phyloP scores from a whole-genome alignment of 768 basidiomycete genomes.

The Naganishia antarctica region DNA sequence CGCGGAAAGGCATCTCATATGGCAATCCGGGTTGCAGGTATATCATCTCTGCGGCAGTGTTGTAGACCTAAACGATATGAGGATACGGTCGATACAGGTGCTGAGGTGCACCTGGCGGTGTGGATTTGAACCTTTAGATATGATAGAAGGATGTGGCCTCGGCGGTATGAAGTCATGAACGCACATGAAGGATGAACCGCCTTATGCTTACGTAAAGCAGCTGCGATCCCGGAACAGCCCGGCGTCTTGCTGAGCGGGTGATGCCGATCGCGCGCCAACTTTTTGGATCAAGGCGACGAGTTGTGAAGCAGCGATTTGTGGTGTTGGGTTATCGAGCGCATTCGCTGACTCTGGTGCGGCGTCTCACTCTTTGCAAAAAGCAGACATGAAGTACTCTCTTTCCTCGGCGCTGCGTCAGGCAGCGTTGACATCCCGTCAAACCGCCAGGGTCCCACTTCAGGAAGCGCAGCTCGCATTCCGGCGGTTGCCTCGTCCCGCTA shows the following conservation, averaged over 20 bases:
- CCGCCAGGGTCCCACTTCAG: background rate
- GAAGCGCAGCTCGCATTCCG: background rate
- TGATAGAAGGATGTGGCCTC: too few relatives aligned
- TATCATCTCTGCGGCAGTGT: slow-evolving; percentile 34
- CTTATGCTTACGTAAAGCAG: background rate
- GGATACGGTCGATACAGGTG: background rate
- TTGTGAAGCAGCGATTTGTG: background rate
- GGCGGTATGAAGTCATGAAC: too few relatives aligned
- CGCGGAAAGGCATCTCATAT: slow-evolving; percentile 22
- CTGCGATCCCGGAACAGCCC: slow-evolving; percentile 7
- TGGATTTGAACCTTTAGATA: too few relatives aligned
- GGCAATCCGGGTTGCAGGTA: slow-evolving; percentile 28
- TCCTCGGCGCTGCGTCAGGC: background rate
- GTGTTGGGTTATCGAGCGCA: too few relatives aligned
- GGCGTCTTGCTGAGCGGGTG: background rate
- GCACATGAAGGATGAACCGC: too few relatives aligned
- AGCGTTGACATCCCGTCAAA: background rate
- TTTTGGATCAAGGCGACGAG: background rate
- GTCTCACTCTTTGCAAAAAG: background rate
- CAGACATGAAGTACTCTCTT: background rate
- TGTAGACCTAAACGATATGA: background rate
- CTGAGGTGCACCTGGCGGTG: background rate
- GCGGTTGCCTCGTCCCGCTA: background rate
- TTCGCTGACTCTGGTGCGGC: too few relatives aligned
- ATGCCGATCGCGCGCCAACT: slow-evolving; percentile 1